A percentile compares a stretch with the other conserved stretches of the same genome.
Evolutionary conservation across 768 basidiomycete species (phyloP).

Genomic region (Suillus fuscotomentosus): DNA sequence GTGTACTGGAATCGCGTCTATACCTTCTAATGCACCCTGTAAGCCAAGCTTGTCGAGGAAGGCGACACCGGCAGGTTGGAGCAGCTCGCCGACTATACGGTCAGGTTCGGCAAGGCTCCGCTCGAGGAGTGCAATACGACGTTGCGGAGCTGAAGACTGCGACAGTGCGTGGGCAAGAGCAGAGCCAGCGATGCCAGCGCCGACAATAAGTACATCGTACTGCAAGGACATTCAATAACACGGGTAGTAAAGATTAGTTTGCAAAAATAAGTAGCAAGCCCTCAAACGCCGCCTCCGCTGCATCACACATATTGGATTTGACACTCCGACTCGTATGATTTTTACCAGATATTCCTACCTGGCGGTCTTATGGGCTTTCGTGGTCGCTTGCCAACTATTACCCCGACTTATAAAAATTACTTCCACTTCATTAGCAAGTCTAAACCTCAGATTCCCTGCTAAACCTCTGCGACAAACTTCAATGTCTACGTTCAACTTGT

Average conservation of each 20-base stretch:
- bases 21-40: conserved; percentile 73
- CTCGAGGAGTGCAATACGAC: conserved; percentile 82
- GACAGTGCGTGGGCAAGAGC: conserved; percentile 87
- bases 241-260: background rate
- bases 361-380: background rate
- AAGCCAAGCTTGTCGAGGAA: conserved; percentile 80
- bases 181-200: conserved; percentile 88
- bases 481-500: conserved; percentile 28
- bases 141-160: conserved; percentile 39
- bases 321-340: background rate
- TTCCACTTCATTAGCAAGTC: background rate
- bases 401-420: background rate
- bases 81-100: conserved; percentile 94
- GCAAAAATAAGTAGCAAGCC: background rate
- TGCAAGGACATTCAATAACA: conserved; percentile 9
- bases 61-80: conserved; percentile 89
- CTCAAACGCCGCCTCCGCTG: background rate
- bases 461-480: background rate
- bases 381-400: background rate
- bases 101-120: conserved; percentile 91
- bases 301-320: background rate
- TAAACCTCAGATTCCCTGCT: background rate
- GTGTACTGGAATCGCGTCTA: conserved; percentile 77
- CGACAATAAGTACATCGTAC: conserved; percentile 87
- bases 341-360: background rate